Evolutionary conservation across 192 early-diverging fungal genomes (phyloP).

Genomic region (Gonapodya prolifera): DNA sequence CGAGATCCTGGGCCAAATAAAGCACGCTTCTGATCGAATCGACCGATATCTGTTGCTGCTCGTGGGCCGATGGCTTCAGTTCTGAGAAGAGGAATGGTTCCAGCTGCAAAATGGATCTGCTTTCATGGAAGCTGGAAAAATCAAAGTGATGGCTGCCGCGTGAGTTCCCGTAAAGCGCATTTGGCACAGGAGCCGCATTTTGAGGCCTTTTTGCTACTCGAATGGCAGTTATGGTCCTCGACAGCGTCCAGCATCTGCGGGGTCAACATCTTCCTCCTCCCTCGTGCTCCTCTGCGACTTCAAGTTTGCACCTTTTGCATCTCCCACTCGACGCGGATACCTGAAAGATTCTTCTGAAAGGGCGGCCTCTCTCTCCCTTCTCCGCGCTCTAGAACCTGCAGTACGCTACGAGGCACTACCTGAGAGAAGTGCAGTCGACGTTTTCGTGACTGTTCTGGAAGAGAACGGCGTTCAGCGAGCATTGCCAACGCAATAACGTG

Average conservation of each 20-base stretch:
- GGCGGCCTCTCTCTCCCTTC: no score
- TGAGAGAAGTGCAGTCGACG: constrained; percentile 3
- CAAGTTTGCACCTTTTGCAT: constrained; percentile 11
- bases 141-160: constrained; percentile 6
- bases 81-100: constrained; percentile 2
- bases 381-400: no score
- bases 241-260: background rate
- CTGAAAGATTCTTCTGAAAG: background rate
- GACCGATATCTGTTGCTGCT: no score
- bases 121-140: constrained; percentile 1
- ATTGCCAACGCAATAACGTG: constrained; percentile 7
- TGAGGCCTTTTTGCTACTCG: background rate
- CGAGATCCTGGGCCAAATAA: no score
- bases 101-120: constrained; percentile 2
- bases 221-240: constrained; percentile 7
- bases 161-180: background rate
- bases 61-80: no score
- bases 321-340: background rate
- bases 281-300: constrained; percentile 5
- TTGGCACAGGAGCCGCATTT: background rate
- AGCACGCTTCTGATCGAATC: no score
- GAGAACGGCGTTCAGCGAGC: background rate
- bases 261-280: background rate
- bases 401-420: constrained; percentile 1
- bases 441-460: constrained; percentile 8